Evolutionary conservation across 2,329 filamentous ascomycete genomes (phyloP).

Genomic region (Rhytidhysteron rufulum): DNA sequence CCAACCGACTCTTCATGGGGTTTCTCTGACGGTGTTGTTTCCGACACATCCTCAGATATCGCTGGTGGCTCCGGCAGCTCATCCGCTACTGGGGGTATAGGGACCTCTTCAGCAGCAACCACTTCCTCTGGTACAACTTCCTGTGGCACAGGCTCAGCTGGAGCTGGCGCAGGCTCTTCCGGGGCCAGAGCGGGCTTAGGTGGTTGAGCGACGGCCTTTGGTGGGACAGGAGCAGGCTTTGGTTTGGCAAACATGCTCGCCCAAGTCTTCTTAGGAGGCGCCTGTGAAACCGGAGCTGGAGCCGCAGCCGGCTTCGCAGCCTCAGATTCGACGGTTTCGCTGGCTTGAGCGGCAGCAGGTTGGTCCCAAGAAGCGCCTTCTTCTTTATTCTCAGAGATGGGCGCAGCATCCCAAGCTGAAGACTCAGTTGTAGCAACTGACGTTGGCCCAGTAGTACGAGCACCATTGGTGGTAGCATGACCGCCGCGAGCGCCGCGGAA

Average conservation of each 20-base stretch:
- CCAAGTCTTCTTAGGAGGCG: slow-evolving; percentile 48
- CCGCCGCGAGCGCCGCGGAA: slow-evolving; percentile 60
- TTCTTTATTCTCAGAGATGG: slow-evolving; percentile 23
- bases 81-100: slow-evolving; percentile 32
- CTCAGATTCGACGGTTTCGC: slow-evolving; percentile 30
- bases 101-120: slow-evolving; percentile 39
- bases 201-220: slow-evolving; percentile 31
- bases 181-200: slow-evolving; percentile 33
- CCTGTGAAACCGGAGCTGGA: slow-evolving; percentile 9
- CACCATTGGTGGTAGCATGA: slow-evolving; percentile 58
- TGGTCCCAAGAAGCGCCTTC: slow-evolving; percentile 17
- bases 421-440: slow-evolving; percentile 71
- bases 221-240: slow-evolving; percentile 46
- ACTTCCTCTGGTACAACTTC: slow-evolving; percentile 36
- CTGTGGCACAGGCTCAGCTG: slow-evolving; percentile 35
- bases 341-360: slow-evolving; percentile 12
- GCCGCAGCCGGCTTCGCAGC: slow-evolving; percentile 26
- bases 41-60: slow-evolving; percentile 21
- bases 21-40: slow-evolving; percentile 29
- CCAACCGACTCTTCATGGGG: slow-evolving; percentile 50
- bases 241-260: slow-evolving; percentile 50
- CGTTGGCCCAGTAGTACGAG: slow-evolving; percentile 49
- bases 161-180: slow-evolving; percentile 29
- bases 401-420: slow-evolving; percentile 54
- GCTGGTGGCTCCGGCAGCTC: slow-evolving; percentile 32